Base-by-base conservation (phyloP, 2,329 filamentous ascomycete species). In the Fusarium circinatum region DNA sequence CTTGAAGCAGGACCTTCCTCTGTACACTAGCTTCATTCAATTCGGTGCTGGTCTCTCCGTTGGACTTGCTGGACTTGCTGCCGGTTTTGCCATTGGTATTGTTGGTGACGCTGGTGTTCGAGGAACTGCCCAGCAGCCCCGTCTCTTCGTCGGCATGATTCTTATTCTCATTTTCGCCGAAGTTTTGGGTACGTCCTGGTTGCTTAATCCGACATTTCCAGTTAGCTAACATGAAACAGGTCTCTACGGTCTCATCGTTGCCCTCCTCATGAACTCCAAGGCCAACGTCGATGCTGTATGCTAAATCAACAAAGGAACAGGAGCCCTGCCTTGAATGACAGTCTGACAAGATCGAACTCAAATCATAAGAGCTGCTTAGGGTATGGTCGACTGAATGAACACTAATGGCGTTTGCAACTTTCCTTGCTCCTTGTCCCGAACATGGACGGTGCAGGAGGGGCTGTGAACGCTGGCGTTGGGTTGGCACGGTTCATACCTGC, bases 111-210 rank as follows among this genome's bases (percentile, higher is more conserved):
- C 94, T 79, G 94, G 94, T 92, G 94, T 96, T 69, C 91, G 94
- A 81, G 94, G 93, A 87, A 94, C 92, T 76, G 93, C 94, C 66
- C 93, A 95, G 83, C 93, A 95, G 84, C 93, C 93, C 72, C 89
- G 93, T 83, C 89, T 97, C 78, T 98, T 97, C 86, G 95, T 98
- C 82, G 95, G 95, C 86, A 98, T 98, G 95, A 97, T 98, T 86
- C 85, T 98, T 83, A 98, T 98, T 88, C 94, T 98, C 86, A 98
- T 98, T 96, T 98, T 98, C 89, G 95, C 95, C 78, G 95, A 98
- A 96, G 95, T 98, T 78, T 87, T 98, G 92, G 95, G 95, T 96
- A 88, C 73, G 92, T 87, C 34, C 28, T 34, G 32, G 15, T 47
- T 32, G 30, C 32, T 75, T 69, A 11, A 41, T n/a, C 6, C 24